Evolutionary conservation across 2,329 filamentous ascomycete species (phyloP).

Genomic region (Shiraia bambusicola): DNA sequence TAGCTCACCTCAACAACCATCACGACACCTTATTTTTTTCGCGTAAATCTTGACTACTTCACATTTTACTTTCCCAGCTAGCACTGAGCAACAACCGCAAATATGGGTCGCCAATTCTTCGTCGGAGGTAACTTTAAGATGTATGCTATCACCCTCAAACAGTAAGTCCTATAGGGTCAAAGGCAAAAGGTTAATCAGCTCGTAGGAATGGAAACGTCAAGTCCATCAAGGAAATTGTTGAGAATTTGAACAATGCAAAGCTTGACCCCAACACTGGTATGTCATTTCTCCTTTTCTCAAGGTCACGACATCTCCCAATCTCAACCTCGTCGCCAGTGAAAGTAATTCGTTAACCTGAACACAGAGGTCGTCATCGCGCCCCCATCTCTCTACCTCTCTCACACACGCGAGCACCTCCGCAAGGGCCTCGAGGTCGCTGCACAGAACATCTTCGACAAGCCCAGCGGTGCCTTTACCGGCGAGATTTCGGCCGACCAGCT

Average conservation of each 20-base stretch:
- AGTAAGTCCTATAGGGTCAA: slow-evolving; percentile 18
- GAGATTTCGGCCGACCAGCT: slow-evolving; percentile 93
- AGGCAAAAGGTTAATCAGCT: slow-evolving; percentile 17
- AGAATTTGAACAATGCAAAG: slow-evolving; percentile 81
- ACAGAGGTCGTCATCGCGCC: slow-evolving; percentile 93
- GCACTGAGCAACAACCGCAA: slow-evolving; percentile 46
- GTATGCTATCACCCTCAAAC: slow-evolving; percentile 52
- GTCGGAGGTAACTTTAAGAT: slow-evolving; percentile 99
- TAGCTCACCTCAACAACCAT: slow-evolving; percentile 32
- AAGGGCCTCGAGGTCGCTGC: slow-evolving; percentile 80
- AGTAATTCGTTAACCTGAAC: slow-evolving; percentile 7
- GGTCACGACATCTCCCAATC: not conserved
- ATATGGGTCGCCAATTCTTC: slow-evolving; percentile 94
- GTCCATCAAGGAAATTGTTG: slow-evolving; percentile 87
- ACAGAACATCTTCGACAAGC: slow-evolving; percentile 97
- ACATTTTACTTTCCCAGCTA: slow-evolving; percentile 3
- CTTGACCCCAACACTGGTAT: slow-evolving; percentile 74
- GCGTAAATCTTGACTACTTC: slow-evolving; percentile 8
- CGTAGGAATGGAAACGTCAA: slow-evolving; percentile 88
- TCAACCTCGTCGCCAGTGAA: slow-evolving; percentile 4
- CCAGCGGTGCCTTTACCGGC: slow-evolving; percentile 94
- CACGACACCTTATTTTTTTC: slow-evolving; percentile 11
- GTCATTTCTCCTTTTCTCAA: slow-evolving; percentile 36
- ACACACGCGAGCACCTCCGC: slow-evolving; percentile 77
- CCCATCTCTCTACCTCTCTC: slow-evolving; percentile 84